Evolutionary conservation across 495 filamentous ascomycete species (phyloP).

Genomic region (Trypethelium eluteriae): DNA sequence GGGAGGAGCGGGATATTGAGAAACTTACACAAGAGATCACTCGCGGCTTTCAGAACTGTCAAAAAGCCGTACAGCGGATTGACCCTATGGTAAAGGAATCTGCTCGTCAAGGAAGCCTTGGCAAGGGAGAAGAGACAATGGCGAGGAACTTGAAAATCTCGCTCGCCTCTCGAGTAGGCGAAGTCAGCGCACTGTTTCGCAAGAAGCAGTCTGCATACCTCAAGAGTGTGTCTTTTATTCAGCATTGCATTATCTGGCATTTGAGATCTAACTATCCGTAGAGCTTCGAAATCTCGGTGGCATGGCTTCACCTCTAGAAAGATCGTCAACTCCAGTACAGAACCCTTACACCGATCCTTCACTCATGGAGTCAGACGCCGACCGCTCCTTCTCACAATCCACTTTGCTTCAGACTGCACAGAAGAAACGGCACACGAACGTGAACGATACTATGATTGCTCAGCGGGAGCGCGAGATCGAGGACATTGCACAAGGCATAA

Average conservation of each 20-base stretch:
- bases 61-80: slow-evolving; percentile 76
- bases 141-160: slow-evolving; percentile 90
- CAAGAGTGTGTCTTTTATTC: slow-evolving; percentile 56
- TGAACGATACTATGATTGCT: slow-evolving; percentile 76
- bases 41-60: slow-evolving; percentile 77
- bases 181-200: slow-evolving; percentile 82
- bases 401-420: slow-evolving; percentile 66
- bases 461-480: slow-evolving; percentile 97
- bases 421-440: slow-evolving; percentile 58
- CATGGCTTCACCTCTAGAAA: slow-evolving; percentile 52
- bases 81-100: slow-evolving; percentile 75
- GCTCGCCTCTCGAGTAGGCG: slow-evolving; percentile 79
- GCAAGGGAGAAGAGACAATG: slow-evolving; percentile 83
- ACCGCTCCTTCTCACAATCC: slow-evolving; percentile 84
- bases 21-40: slow-evolving; percentile 84
- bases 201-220: slow-evolving; percentile 97
- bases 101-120: slow-evolving; percentile 59
- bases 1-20: slow-evolving; percentile 86
- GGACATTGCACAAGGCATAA: slow-evolving; percentile 94
- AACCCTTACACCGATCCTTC: slow-evolving; percentile 70
- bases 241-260: not conserved
- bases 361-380: slow-evolving; percentile 79
- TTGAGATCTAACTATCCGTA: slow-evolving; percentile 32
- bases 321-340: slow-evolving; percentile 54
- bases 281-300: slow-evolving; percentile 77